Conservation (phyloP, 2,329 filamentous ascomycete genomes). For the Aspergillus clavatus region DNA sequence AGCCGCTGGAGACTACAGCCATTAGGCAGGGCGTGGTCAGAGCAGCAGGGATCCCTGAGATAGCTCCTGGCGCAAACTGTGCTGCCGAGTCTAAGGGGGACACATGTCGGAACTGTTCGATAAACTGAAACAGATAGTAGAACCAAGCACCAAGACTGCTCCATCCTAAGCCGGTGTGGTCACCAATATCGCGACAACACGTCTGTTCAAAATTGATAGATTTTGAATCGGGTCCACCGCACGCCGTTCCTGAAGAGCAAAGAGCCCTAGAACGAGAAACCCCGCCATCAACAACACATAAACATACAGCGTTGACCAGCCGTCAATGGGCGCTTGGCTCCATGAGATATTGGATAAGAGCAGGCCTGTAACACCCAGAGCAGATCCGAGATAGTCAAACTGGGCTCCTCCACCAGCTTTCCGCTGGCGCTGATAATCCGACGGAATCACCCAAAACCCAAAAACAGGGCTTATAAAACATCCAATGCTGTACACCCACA, state of each 20-base stretch:
- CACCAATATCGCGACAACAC: conserved; percentile 53
- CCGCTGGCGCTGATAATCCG: not conserved
- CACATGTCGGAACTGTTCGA: conserved; percentile 38
- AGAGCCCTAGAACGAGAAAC: conserved; percentile 48
- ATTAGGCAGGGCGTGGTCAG: conserved; percentile 33
- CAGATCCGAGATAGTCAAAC: conserved; percentile 38
- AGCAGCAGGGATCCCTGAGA: conserved; percentile 31
- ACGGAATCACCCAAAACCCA: conserved; percentile 22
- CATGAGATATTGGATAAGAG: conserved; percentile 63
- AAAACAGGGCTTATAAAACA: conserved; percentile 36
- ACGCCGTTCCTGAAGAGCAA: conserved; percentile 49
- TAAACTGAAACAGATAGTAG: conserved; percentile 50
- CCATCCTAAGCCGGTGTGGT: conserved; percentile 54
- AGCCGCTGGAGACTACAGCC: conserved; percentile 23
- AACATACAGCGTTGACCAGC: conserved; percentile 54
- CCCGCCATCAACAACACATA: conserved; percentile 55
- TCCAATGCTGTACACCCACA: conserved; percentile 43
- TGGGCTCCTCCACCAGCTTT: conserved; percentile 6
- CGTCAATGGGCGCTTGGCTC: conserved; percentile 58
- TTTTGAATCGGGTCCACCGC: conserved; percentile 54
- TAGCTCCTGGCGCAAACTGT: conserved; percentile 22
- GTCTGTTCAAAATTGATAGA: conserved; percentile 45
- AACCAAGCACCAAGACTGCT: conserved; percentile 52
- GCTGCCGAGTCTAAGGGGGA: conserved; percentile 28
- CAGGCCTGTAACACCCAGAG: conserved; percentile 50